Conservation (phyloP, 139 green algal species). For the Chlorella ohadii region DNA sequence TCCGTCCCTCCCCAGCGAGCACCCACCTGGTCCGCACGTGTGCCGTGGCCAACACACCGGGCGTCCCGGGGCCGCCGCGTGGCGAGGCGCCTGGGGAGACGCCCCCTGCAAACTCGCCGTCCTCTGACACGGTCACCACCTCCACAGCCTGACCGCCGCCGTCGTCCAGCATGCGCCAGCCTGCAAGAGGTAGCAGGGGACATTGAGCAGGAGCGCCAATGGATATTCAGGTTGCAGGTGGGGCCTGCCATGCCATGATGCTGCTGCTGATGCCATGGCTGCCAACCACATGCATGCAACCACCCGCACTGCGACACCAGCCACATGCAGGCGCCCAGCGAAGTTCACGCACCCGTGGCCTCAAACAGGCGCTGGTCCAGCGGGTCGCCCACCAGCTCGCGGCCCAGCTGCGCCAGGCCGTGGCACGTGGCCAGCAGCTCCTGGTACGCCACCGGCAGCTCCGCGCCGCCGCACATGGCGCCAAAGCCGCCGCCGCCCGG, state of each 20-base stretch:
- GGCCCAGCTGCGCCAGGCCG: conserved; percentile 60
- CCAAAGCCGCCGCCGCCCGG: not conserved
- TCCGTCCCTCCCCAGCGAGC: too few species aligned
- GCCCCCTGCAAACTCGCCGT: not conserved
- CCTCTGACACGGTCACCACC: conserved; percentile 37
- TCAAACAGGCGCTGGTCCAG: conserved; percentile 77
- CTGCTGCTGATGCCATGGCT: too few species aligned
- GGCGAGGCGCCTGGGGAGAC: not conserved
- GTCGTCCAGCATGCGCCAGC: conserved; percentile 64
- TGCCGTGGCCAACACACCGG: conserved; percentile 42
- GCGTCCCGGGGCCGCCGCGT: not conserved
- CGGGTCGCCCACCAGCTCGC: conserved; percentile 69
- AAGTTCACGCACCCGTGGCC: conserved; percentile 32
- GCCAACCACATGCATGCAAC: too few species aligned
- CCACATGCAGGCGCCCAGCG: not conserved
- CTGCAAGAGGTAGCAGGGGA: not conserved
- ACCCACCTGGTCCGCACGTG: conserved; percentile 44
- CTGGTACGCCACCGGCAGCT: conserved; percentile 10
- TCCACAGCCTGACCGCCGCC: conserved; percentile 31
- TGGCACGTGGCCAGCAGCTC: conserved; percentile 76
- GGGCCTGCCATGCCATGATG: too few species aligned
- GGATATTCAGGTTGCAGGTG: too few species aligned
- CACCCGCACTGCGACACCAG: too few species aligned
- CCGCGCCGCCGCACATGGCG: not conserved
- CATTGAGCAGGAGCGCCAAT: too few species aligned